Evolutionary conservation across 371 early-diverging fungal species (phyloP), one percentile per base, ranked within the genome.

Genomic region (Rhizomucor pusillus): DNA sequence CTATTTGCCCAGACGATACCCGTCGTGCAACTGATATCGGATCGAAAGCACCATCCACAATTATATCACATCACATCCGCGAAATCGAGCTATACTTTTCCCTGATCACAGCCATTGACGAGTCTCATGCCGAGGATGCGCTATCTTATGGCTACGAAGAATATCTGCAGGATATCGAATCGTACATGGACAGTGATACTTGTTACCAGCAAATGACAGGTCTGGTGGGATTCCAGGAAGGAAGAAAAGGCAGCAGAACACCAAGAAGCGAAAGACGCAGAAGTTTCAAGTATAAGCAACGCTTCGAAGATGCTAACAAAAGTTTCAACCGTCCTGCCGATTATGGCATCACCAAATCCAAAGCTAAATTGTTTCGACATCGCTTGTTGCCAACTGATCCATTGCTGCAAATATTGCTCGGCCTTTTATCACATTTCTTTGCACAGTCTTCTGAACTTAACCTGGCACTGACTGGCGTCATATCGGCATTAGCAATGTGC

Each of bases 401-500:
- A 0, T 59, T 89, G 10, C 60, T 90, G 7, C 85, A 85, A 37
- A 82, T 77, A 36, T 65, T 90, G 36, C 66, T 90, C 33, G 73
- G 69, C 12, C 66, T 87, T 10, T 75, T 90, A 24, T 75, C 82
- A 10, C 85, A 85, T 48, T 94, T 92, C 55, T 95, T 94, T 68
- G 83, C 86, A 0, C 93, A 95, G 59, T 87, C 93, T 12, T 85
- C 88, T 23, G 90, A 90, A 43, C 82, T 94, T 54, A 97, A 97
- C 65, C 59, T 97, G 59, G 93, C 92, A 0, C 66, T 97, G 39
- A 94, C 95, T 0, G 93, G 92, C 16, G 91, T 92, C 13, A 69
- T 97, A 18, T 82, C 91, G 0, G 89, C 90, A 5, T 69, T 97
- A 47, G 89, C 88, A 1, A 67, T 84, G 3, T 92, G 91, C 52